A percentile compares a stretch with the other conserved stretches of the same genome.
Conservation (phyloP, 2,329 filamentous ascomycete species). For the Chrysosphaeria jannelii region DNA sequence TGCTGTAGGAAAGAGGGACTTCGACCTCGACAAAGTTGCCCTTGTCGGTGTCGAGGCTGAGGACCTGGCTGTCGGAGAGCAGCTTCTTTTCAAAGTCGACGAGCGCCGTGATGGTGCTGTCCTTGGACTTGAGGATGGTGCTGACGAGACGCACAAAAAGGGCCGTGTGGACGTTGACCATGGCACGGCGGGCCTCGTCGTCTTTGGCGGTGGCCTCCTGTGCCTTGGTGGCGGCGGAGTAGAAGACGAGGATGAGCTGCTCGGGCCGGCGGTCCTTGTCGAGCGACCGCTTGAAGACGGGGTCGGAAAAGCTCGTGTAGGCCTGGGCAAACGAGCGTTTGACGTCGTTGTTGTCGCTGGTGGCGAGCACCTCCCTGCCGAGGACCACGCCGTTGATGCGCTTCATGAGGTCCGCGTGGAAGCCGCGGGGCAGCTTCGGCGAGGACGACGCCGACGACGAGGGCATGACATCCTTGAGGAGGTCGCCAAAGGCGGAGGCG, state of each 20-base stretch:
- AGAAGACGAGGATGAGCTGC: constrained; percentile 84
- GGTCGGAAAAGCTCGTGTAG: constrained; percentile 74
- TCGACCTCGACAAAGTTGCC: constrained; percentile 47
- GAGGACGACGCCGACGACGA: constrained; percentile 18
- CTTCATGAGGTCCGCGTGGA: constrained; percentile 26
- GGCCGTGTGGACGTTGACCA: constrained; percentile 83
- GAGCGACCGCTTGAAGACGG: constrained; percentile 63
- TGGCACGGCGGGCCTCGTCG: constrained; percentile 69
- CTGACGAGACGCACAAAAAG: constrained; percentile 73
- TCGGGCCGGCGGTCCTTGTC: constrained; percentile 85
- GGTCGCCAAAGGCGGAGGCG: constrained; percentile 51
- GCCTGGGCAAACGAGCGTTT: constrained; percentile 89
- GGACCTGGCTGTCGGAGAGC: constrained; percentile 73
- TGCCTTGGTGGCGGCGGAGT: constrained; percentile 77
- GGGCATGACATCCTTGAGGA: constrained; percentile 57
- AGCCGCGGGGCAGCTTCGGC: constrained; percentile 26
- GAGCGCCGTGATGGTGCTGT: constrained; percentile 51
- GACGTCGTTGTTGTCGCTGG: constrained; percentile 69
- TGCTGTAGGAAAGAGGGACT: constrained; percentile 61
- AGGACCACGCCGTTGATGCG: constrained; percentile 53
- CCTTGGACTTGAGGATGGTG: constrained; percentile 51
- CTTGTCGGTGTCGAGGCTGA: constrained; percentile 31
- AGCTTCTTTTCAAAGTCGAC: constrained; percentile 75
- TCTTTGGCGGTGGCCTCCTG: constrained; percentile 43
- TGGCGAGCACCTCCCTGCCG: constrained; percentile 56